These are phyloP conservation scores for Cercospora beticola DNA, from an alignment of 2,329 filamentous ascomycete genomes.

Conservation along the genomic window DNA sequence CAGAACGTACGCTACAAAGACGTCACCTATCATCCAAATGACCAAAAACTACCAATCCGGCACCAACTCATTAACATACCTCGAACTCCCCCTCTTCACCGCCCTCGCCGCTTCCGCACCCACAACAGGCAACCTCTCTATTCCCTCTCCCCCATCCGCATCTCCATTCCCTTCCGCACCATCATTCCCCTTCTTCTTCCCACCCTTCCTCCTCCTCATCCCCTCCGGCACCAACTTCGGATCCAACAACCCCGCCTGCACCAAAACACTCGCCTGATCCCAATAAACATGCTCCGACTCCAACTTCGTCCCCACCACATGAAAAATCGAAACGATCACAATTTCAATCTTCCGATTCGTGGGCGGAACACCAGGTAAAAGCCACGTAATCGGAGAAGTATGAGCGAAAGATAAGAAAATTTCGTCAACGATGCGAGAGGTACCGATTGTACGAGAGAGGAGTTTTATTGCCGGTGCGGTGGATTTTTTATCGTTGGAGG, in stretches of 20 bases:
- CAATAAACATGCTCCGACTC: constrained; percentile 61
- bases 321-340: constrained; percentile 57
- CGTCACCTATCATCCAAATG: no score
- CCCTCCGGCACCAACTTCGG: constrained; percentile 53
- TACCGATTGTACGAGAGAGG: constrained; percentile 58
- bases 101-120: constrained; percentile 50
- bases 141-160: background rate
- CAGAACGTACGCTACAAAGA: no score
- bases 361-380: constrained; percentile 58
- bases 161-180: constrained; percentile 35
- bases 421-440: constrained; percentile 62
- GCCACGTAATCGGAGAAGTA: constrained; percentile 57
- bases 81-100: constrained; percentile 46
- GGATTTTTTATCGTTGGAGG: constrained; percentile 12
- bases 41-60: constrained; percentile 44
- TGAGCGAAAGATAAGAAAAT: constrained; percentile 59
- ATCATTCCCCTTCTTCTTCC: background rate
- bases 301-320: constrained; percentile 53
- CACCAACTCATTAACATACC: constrained; percentile 49
- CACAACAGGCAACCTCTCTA: constrained; percentile 47
- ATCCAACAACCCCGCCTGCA: constrained; percentile 59
- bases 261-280: constrained; percentile 62
- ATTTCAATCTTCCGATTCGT: constrained; percentile 58
- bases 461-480: constrained; percentile 50
- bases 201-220: constrained; percentile 39